Base-by-base conservation (phyloP, 176 grass and related monocot species). In the Pontederia crassipes region DNA sequence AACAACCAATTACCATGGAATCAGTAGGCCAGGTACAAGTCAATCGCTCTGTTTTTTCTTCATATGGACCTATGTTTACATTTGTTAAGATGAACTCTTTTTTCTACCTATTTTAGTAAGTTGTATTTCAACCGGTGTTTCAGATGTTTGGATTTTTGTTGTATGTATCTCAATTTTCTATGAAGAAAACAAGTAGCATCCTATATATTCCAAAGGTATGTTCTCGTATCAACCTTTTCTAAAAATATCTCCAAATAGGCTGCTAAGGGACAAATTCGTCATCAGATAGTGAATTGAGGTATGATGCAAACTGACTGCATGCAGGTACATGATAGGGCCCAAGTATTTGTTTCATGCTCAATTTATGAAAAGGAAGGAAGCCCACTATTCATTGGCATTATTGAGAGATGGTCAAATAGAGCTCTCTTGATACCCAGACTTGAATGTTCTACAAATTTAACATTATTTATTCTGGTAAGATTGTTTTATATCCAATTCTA, bases 91-190 rank as follows among this genome's bases (percentile, higher is more conserved):
- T 63, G 45, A 17, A 63, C 17, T 62, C 45, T n/a, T 2, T 14
- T 11, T 55, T 2, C 16, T 15, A 12, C n/a, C 15, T 5, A 14
- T 11, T n/a, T 61, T 56, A 40, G 27, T 59, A 4, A 47, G 58
- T 65, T 40, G 58, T 32, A 66, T 49, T 48, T 86, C 46, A 12
- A 72, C 20, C 85, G 73, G 72, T 82, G 17, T 59, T 75, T 67
- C 84, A 97, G 92, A 97, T 91, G 87, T 97, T 80, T 71, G 87
- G 87, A 12, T 97, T 97, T 97, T 61, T 88, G 53, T 27, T 97
- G 17, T 97, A 97, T 35, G 55, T 64, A 20, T 88, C 92, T 20
- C 74, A 91, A 72, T 88, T 85, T 51, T 16, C 80, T 64, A 69
- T 67, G 73, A 91, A 78, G 65, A 29, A 35, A 64, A 56, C 70